These are phyloP conservation scores for Aspergillus sp. DNA, from an alignment of 2,329 filamentous ascomycete species.

Conservation along the genomic window DNA sequence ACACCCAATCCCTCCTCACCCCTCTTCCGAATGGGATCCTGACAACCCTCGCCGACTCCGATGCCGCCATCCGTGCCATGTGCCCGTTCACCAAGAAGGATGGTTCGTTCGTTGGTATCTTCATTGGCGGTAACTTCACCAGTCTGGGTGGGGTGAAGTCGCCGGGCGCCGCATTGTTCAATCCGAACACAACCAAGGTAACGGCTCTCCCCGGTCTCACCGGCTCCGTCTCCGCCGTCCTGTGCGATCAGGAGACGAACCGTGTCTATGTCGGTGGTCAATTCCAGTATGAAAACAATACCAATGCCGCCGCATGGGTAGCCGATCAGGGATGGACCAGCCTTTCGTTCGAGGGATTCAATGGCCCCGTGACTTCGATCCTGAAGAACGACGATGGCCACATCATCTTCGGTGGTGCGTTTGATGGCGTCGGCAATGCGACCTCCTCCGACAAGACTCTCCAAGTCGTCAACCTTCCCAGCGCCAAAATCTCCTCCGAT, in stretches of 20 bases:
- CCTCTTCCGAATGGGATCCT: conserved; percentile 85
- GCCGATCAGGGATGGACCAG: conserved; percentile 68
- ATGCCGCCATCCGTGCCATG: conserved; percentile 85
- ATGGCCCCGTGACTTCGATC: conserved; percentile 86
- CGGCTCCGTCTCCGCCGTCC: conserved; percentile 76
- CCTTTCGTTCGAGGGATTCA: conserved; percentile 89
- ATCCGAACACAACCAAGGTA: conserved; percentile 68
- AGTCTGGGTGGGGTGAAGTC: conserved; percentile 76
- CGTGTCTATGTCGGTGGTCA: conserved; percentile 90
- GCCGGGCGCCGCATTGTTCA: conserved; percentile 76
- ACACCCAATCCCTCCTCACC: conserved; percentile 76
- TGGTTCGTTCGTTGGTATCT: conserved; percentile 68
- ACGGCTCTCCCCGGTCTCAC: conserved; percentile 76
- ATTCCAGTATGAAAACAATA: conserved; percentile 76
- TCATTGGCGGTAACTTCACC: conserved; percentile 94
- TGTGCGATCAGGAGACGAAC: conserved; percentile 74
- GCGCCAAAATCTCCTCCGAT: conserved; percentile 69
- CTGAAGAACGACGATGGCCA: conserved; percentile 75
- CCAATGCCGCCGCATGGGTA: conserved; percentile 85
- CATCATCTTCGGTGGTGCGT: conserved; percentile 87
- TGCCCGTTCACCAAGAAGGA: conserved; percentile 71
- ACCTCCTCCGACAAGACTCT: conserved; percentile 59
- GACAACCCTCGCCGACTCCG: conserved; percentile 68
- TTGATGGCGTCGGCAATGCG: conserved; percentile 82
- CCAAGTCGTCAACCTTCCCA: conserved; percentile 80